A percentile compares a stretch with the other conserved stretches of the same genome.
Evolutionary conservation across 228 moss, liverwort and hornwort genomes (phyloP).

Genomic region (Sphagnum fallax): DNA sequence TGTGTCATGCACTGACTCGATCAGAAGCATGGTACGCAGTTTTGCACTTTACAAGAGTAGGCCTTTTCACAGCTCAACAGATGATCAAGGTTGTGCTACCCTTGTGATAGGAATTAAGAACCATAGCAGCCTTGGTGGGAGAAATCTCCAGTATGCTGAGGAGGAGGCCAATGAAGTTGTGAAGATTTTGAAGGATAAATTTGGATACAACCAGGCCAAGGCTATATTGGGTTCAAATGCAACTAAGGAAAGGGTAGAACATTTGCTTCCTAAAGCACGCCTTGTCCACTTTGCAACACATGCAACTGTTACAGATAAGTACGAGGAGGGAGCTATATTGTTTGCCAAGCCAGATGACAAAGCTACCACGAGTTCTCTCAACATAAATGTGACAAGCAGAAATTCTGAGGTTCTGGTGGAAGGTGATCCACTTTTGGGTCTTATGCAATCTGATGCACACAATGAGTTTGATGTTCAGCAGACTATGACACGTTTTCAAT

Average conservation of each 20-base stretch:
- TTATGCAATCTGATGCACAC: neutral
- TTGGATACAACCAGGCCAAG: neutral
- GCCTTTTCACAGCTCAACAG: no score
- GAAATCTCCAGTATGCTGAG: constrained; percentile 1
- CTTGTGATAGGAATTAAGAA: constrained; percentile 21
- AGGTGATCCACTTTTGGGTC: neutral
- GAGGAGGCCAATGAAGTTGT: constrained; percentile 3
- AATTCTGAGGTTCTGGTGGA: no score
- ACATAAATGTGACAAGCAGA: no score
- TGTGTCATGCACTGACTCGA: constrained; percentile 13
- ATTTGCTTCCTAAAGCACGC: constrained; percentile 7
- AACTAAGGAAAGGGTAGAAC: constrained; percentile 7
- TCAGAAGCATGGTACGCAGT: constrained; percentile 15
- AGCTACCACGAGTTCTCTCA: no score
- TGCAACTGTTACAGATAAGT: constrained; percentile 12
- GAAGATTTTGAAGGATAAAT: neutral
- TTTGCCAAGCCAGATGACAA: neutral
- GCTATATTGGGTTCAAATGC: constrained; percentile 6
- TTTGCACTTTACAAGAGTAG: neutral
- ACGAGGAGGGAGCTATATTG: constrained; percentile 15
- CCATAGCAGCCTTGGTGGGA: neutral
- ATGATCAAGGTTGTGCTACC: no score
- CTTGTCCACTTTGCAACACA: constrained; percentile 32
- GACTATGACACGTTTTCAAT: neutral
- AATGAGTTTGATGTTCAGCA: neutral